These are phyloP conservation scores for Ceratobasidium sp. DNA, from an alignment of 1,284 basidiomycete species.

Conservation along the genomic window DNA sequence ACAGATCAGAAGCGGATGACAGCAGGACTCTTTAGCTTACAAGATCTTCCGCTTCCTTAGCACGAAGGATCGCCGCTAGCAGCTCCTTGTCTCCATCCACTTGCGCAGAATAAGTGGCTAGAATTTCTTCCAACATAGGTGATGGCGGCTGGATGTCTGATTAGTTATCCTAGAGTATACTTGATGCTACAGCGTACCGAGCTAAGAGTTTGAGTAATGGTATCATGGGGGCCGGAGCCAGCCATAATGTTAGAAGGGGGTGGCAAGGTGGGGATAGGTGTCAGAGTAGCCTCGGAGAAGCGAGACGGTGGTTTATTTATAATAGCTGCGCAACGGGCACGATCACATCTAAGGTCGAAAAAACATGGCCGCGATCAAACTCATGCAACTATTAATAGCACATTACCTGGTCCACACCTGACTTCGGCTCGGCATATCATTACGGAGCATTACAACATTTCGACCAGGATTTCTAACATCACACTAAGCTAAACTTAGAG, in stretches of 20 bases:
- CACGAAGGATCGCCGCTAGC: conserved; percentile 38
- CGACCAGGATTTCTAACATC: neutral
- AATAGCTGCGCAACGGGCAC: conserved; percentile 1
- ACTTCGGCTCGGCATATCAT: conserved; percentile 40
- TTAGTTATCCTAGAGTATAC: neutral
- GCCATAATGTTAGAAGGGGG: neutral
- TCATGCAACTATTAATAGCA: conserved; percentile 22
- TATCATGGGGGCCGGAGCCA: neutral
- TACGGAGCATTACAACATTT: neutral
- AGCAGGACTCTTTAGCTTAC: neutral
- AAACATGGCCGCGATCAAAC: conserved; percentile 18
- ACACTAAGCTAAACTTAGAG: conserved; percentile 18
- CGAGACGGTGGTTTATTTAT: neutral
- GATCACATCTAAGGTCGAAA: neutral
- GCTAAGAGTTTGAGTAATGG: conserved; percentile 33
- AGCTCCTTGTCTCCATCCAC: conserved; percentile 39
- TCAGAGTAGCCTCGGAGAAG: neutral
- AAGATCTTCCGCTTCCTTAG: conserved; percentile 40
- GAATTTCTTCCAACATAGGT: conserved; percentile 39
- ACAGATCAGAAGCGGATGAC: neutral
- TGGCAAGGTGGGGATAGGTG: neutral
- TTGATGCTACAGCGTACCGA: conserved; percentile 2
- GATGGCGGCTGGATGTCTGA: conserved; percentile 15
- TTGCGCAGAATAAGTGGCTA: conserved; percentile 27
- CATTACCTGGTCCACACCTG: conserved; percentile 27